phyloP scores from a whole-genome alignment of 139 green algal genomes.

The Gonium pectorale region DNA sequence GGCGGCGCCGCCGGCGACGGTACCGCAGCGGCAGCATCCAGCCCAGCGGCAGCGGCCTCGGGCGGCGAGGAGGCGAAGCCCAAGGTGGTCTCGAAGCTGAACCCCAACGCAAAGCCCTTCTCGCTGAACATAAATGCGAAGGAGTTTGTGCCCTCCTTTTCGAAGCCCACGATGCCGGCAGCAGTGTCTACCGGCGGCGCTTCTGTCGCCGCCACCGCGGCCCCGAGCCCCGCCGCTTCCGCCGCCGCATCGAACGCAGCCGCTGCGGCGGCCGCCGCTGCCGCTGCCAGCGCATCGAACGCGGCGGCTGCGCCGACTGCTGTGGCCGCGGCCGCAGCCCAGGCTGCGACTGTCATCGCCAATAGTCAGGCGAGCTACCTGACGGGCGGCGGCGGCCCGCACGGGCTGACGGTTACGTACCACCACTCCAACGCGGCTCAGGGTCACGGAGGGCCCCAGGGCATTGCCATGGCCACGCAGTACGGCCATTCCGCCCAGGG shows the following conservation, averaged over 20 bases:
- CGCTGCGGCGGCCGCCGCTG: background rate
- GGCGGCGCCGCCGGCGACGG: constrained; percentile 9
- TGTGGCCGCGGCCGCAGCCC: background rate
- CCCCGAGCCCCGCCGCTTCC: no score
- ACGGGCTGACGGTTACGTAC: background rate
- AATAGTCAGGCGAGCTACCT: constrained; percentile 16
- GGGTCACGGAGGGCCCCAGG: background rate
- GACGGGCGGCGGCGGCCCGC: background rate
- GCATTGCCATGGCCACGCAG: background rate
- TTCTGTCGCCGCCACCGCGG: no score
- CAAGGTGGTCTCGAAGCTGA: constrained; percentile 56
- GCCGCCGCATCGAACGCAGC: background rate
- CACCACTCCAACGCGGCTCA: background rate
- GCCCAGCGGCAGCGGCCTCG: background rate
- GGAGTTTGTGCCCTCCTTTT: constrained; percentile 64
- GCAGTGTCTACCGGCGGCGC: no score
- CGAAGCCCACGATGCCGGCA: no score
- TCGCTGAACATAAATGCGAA: constrained; percentile 72
- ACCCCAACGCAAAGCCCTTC: constrained; percentile 75
- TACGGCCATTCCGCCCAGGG: background rate
- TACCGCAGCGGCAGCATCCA: background rate
- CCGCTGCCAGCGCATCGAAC: background rate
- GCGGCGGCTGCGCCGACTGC: background rate
- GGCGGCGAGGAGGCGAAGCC: constrained; percentile 19
- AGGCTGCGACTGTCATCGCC: background rate